A percentile compares a stretch with the other conserved stretches of the same genome.
Evolutionary conservation across 1,139 yeast species (phyloP).

Genomic region (Yamadazyma sp.): DNA sequence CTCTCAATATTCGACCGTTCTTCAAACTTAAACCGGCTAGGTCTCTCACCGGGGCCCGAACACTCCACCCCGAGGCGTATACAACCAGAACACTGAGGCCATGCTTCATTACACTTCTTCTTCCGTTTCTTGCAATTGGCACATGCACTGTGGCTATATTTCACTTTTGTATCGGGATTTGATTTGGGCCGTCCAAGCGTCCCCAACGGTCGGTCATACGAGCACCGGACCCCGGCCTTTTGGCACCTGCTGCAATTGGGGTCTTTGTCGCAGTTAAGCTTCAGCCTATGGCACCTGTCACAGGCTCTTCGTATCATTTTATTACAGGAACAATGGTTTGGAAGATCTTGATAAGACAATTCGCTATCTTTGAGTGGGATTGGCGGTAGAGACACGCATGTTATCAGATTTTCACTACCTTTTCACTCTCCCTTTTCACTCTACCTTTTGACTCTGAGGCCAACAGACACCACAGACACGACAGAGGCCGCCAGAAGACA

Average conservation of each 20-base stretch:
- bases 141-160: slow-evolving; percentile 50
- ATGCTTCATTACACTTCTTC: slow-evolving; percentile 61
- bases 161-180: background rate
- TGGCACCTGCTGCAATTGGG: slow-evolving; percentile 15
- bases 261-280: slow-evolving; percentile 16
- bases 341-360: background rate
- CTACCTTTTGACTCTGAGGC: too few species aligned
- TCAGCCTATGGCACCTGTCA: slow-evolving; percentile 20
- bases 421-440: too few species aligned
- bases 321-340: background rate
- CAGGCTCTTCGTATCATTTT: slow-evolving; percentile 14
- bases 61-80: slow-evolving; percentile 45
- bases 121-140: slow-evolving; percentile 59
- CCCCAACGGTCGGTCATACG: slow-evolving; percentile 12
- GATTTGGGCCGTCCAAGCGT: slow-evolving; percentile 18
- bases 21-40: slow-evolving; percentile 3
- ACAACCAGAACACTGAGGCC: slow-evolving; percentile 57
- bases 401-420: too few species aligned
- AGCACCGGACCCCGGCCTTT: slow-evolving; percentile 9
- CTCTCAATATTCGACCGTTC: background rate
- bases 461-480: too few species aligned
- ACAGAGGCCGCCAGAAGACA: too few species aligned
- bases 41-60: slow-evolving; percentile 9
- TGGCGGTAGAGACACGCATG: too few species aligned
- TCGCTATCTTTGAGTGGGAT: background rate